Base-by-base conservation (phyloP, 345 rosid genomes). In the Rubroshorea leprosula region DNA sequence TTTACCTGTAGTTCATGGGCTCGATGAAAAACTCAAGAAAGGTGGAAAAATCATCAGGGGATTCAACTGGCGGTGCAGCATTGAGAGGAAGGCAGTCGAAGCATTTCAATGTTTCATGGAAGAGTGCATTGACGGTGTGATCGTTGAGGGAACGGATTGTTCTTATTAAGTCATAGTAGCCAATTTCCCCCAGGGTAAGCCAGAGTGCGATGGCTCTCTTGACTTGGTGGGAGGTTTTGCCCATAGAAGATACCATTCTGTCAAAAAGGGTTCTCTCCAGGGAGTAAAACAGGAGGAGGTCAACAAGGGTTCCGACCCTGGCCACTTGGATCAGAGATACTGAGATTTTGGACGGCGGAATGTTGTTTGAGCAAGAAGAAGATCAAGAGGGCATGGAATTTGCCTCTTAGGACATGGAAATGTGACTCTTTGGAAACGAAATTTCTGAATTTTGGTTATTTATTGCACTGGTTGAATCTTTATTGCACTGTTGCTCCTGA, bases 221-320 rank as follows among this genome's bases (percentile, higher is more conserved):
- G 11, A 63, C 69, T 14, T 48, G 24, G 3, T 24, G 47, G 31
- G 68, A 10, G 20, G 16, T 23, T 41, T 53, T 58, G 6, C 64
- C 61, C 45, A 68, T 31, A 13, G 25, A 38, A 16, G 23, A 1
- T 2, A 68, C 68, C 67, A 73, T 56, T 53, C 58, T 61, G 39
- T 64, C 48, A 63, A 63, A 72, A 16, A 72, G n/a, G 66, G 1
- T 14, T 31, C 72, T 58, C 51, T 67, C 66, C 1, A 22, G 49
- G 12, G 64, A 35, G 64, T 67, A 72, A 61, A 73, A 73, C 38
- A 68, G 68, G 23, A 65, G 23, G 15, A 68, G 64, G 24, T 73
- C 77, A 1, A 64, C 60, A 0, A 73, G 70, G 29, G 35, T 29
- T 29, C 5, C 5, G 4, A 29, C 35, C n/a, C n/a, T n/a, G n/a